Evolutionary conservation across 208 protist genomes (phyloP), one percentile per base, ranked within the genome.

Genomic region (Wallacemonas sp.): DNA sequence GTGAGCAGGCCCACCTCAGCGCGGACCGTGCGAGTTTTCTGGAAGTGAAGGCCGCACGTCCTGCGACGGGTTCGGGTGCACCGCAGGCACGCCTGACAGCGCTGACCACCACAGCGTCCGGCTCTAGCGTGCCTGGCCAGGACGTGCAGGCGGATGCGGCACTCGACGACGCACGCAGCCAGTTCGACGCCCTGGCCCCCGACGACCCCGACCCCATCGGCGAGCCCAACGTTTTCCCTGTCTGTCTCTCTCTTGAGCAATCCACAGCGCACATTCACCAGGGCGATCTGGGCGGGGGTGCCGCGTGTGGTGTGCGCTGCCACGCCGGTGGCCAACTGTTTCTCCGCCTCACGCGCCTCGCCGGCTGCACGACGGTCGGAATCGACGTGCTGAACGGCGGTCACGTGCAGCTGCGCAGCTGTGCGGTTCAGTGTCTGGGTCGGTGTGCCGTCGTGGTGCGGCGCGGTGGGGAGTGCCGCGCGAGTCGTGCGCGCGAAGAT

Each of bases 161-260:
- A n/a, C n/a, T n/a, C 48, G 47, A 57, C 3, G 34, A 41, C 1
- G 62, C 44, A 9, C 55, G 64, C 23, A 60, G n/a, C 4, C 32
- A 41, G 52, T 47, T 61, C 0, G 67, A 72, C 32, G 16, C 26
- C 32, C 47, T 48, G 9, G 43, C 47, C 14, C 48, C 46, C 11
- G 17, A 16, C 19, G 19, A n/a, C 21, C 23, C 32, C 23, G 32
- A 32, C 6, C 3, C 61, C 6, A 1, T 8, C 2, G 21, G 19
- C 14, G 61, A 55, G 3, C 56, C 68, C 8, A 43, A 41, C 29
- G 27, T 85, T 27, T 78, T 80, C 21, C 84, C 84, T 0, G 80
- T 76, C 33, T 90, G 81, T 43, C 70, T 90, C 52, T 71, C 76
- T 17, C 70, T 90, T 12, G 78, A 85, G 43, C 69, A 81, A 19